These are phyloP conservation scores for Sarocladium oryzae DNA, from an alignment of 2,329 filamentous ascomycete genomes.

Conservation along the genomic window DNA sequence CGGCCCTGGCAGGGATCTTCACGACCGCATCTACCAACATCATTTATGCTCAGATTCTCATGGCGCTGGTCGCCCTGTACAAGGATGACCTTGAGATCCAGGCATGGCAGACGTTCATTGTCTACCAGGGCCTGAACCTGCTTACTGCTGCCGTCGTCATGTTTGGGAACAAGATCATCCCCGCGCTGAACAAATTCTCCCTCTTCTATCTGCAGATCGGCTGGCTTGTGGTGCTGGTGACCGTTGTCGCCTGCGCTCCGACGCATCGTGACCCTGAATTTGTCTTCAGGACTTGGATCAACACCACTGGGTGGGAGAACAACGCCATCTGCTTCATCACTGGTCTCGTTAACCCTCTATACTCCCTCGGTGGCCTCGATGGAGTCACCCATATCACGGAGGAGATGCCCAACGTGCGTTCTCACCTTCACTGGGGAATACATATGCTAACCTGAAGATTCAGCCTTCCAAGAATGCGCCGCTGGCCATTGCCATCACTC, in stretches of 20 bases:
- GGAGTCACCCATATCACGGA: conserved; percentile 43
- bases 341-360: conserved; percentile 41
- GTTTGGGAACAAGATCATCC: conserved; percentile 40
- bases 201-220: conserved; percentile 39
- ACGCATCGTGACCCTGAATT: conserved; percentile 38
- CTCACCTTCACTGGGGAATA: conserved; percentile 5
- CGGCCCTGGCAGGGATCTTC: conserved; percentile 38
- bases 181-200: conserved; percentile 36
- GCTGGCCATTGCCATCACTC: conserved; percentile 34
- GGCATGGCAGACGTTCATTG: conserved; percentile 42
- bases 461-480: conserved; percentile 31
- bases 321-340: conserved; percentile 44
- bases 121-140: conserved; percentile 36
- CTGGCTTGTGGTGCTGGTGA: conserved; percentile 40
- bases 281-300: conserved; percentile 45
- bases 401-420: conserved; percentile 42
- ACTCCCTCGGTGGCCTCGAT: conserved; percentile 40
- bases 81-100: conserved; percentile 31
- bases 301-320: conserved; percentile 45
- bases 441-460: no score
- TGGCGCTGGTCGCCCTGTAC: conserved; percentile 36
- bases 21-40: conserved; percentile 37
- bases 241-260: conserved; percentile 39
- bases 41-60: conserved; percentile 34
- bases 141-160: conserved; percentile 37